phyloP scores from a whole-genome alignment of 1,284 basidiomycete genomes.

The Fomitopsis palustris region DNA sequence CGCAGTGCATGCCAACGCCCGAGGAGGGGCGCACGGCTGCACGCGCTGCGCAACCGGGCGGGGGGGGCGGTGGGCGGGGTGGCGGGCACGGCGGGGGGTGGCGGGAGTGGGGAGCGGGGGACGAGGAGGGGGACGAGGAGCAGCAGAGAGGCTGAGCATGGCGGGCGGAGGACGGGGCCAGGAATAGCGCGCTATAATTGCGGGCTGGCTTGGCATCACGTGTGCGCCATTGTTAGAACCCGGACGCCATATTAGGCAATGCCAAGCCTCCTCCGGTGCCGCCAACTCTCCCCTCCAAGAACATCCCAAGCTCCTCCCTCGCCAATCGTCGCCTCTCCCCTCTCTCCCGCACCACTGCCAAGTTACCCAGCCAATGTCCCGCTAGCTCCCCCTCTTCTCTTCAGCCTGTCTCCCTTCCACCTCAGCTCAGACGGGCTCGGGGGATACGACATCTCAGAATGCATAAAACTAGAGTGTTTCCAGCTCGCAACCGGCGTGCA shows the following conservation, averaged over 20 bases:
- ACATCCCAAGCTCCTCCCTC: neutral
- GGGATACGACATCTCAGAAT: no score
- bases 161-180: neutral
- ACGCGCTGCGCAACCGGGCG: neutral
- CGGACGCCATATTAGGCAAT: neutral
- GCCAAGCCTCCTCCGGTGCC: conserved; percentile 5
- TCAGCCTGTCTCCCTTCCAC: neutral
- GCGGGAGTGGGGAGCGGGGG: neutral
- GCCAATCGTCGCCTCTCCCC: neutral
- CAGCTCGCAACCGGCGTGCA: neutral
- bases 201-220: conserved; percentile 6
- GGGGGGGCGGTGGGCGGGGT: neutral
- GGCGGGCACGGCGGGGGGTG: neutral
- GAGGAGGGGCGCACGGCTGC: neutral
- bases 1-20: no score
- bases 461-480: no score
- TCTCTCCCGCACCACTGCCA: neutral
- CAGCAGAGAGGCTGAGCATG: conserved; percentile 1
- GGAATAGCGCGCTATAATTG: conserved; percentile 9
- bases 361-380: neutral
- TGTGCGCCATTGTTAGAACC: neutral
- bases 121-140: neutral
- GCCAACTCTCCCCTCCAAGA: neutral
- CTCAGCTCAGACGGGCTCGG: no score
- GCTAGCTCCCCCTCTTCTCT: neutral